Evolutionary conservation across 371 early-diverging fungal species (phyloP).

Genomic region (Mucor irregularis): DNA sequence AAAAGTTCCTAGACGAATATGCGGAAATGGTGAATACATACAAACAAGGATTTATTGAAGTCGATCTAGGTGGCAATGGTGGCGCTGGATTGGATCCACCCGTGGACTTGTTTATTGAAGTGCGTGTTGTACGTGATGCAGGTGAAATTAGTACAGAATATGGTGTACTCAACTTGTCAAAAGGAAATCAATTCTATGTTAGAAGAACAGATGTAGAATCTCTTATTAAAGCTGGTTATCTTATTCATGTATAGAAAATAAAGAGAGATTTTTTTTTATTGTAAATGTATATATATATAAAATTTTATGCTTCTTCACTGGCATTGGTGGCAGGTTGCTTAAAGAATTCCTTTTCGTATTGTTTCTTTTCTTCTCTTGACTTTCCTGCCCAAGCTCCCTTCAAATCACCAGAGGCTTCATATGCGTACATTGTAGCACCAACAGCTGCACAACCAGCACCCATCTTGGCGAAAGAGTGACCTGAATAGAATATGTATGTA

Average conservation of each 20-base stretch:
- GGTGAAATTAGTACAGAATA: constrained; percentile 88
- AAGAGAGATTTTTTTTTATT: background rate
- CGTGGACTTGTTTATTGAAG: constrained; percentile 83
- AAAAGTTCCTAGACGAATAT: constrained; percentile 64
- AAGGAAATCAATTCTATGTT: constrained; percentile 82
- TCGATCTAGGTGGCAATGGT: constrained; percentile 77
- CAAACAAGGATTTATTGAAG: constrained; percentile 62
- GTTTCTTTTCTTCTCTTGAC: constrained; percentile 52
- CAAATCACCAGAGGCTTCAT: constrained; percentile 67
- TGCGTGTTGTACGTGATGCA: constrained; percentile 84
- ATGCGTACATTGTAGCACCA: constrained; percentile 71
- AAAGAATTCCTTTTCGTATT: constrained; percentile 53
- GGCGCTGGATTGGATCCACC: constrained; percentile 80
- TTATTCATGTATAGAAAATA: constrained; percentile 58
- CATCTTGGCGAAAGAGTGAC: constrained; percentile 62
- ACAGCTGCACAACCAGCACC: constrained; percentile 65
- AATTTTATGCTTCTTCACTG: constrained; percentile 25
- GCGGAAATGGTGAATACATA: constrained; percentile 63
- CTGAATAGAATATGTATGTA: constrained; percentile 29
- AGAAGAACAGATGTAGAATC: constrained; percentile 87
- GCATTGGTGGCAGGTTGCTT: constrained; percentile 35
- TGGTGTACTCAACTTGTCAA: constrained; percentile 71
- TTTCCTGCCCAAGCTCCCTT: constrained; percentile 56
- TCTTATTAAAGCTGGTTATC: constrained; percentile 81
- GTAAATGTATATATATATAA: background rate